Evolutionary conservation across 2,329 filamentous ascomycete genomes (phyloP), one percentile per base, ranked within the genome.

Genomic region (Penicillium brasilianum): DNA sequence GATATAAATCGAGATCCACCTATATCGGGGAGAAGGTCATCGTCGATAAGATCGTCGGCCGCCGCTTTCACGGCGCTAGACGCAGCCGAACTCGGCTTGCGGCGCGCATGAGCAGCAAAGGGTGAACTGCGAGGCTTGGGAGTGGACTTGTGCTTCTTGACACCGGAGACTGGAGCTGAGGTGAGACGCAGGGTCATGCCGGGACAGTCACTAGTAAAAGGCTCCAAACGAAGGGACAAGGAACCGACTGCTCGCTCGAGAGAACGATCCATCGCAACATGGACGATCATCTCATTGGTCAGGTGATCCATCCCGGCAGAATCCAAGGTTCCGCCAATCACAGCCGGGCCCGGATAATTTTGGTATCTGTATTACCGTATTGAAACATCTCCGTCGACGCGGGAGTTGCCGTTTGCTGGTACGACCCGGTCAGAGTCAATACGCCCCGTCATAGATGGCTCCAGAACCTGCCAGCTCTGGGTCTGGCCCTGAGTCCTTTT

Each of bases 1-100:
- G 82, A 74, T 2, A 88, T 77, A 30, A 81, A 82, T 9, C 77
- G 78, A 8, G 84, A 80, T 4, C 80, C 69, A 20, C 85, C 85
- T 4, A 80, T 72, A 60, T 87, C 84, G 2, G 83, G 80, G 3
- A 88, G 77, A 8, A 74, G 74, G 20, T 82, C 79, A 14, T 70
- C 65, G 22, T 74, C 67, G 22, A 70, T 67, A 20, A 55, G 41
- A 46, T 71, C 67, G 37, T 65, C 57, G 59, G 69, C 49, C 20
- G 71, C 58, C 53, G 25, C 25, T 3, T 74, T 74, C 55, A 66
- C 63, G 39, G 65, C 53, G 44, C 53, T 62, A 22, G 70, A 63
- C 36, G 74, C 68, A 48, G 69, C 65, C 18, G 70, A 61, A 41
- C 66, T 67, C 16, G 77, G 72, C 67, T 82, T 83, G 55, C 70